phyloP scores from a whole-genome alignment of 345 rosid species.

The Cardamine chenopodiifolia region DNA sequence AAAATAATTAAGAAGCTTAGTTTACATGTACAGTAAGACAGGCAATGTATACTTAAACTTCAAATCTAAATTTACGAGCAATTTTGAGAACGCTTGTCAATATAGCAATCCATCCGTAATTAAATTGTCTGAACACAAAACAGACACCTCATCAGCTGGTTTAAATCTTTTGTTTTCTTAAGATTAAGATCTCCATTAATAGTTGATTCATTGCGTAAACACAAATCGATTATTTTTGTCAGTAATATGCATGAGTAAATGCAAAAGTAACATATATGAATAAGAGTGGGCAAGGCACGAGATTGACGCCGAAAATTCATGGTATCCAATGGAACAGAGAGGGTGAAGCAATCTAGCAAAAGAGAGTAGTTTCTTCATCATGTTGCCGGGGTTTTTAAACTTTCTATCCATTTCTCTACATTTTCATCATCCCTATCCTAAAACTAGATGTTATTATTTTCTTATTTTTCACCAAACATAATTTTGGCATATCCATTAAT shows the following conservation, averaged over 20 bases:
- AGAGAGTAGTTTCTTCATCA: conserved; percentile 42
- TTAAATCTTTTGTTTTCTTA: background rate
- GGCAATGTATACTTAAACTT: background rate
- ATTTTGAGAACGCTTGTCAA: background rate
- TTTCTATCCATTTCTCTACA: conserved; percentile 35
- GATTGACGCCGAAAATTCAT: conserved; percentile 32
- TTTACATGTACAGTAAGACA: background rate
- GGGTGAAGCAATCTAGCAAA: conserved; percentile 21
- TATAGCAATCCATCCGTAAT: background rate
- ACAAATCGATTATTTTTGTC: background rate
- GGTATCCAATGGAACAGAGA: conserved; percentile 42
- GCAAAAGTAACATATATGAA: conserved; percentile 9
- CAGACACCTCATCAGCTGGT: background rate
- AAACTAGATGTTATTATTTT: conserved; percentile 36
- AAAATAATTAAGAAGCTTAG: background rate
- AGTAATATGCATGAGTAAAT: conserved; percentile 14
- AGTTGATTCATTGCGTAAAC: conserved; percentile 8
- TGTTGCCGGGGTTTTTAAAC: conserved; percentile 36
- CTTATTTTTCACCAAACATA: conserved; percentile 25
- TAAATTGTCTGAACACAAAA: background rate
- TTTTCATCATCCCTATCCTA: conserved; percentile 43
- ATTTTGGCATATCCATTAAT: background rate
- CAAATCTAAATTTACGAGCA: background rate
- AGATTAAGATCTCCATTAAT: background rate
- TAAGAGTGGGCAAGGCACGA: conserved; percentile 27